A percentile compares a stretch with the other conserved stretches of the same genome.
phyloP scores from a whole-genome alignment of 176 grass and related monocot species.

The Avena eriantha region DNA sequence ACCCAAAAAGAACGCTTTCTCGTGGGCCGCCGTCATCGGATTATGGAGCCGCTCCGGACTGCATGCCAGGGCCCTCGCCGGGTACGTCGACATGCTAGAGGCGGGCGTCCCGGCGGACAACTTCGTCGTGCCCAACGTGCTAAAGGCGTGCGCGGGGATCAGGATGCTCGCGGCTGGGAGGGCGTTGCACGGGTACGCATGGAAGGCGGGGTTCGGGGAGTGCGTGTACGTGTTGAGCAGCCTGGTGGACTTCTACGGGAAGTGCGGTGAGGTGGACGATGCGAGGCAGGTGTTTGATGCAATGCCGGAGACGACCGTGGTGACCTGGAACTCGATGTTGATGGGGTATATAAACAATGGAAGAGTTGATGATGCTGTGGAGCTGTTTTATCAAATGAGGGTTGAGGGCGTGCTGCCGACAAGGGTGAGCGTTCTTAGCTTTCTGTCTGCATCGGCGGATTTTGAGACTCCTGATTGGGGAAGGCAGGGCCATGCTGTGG shows the following conservation, averaged over 20 bases:
- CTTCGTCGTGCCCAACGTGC: slow-evolving; percentile 50
- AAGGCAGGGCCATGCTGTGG: slow-evolving; percentile 65
- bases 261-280: slow-evolving; percentile 40
- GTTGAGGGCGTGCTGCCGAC: slow-evolving; percentile 55
- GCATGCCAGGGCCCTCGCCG: slow-evolving; percentile 37
- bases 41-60: slow-evolving; percentile 42
- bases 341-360: slow-evolving; percentile 67
- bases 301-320: slow-evolving; percentile 66
- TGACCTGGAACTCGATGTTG: slow-evolving; percentile 76
- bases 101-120: slow-evolving; percentile 48
- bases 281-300: slow-evolving; percentile 64
- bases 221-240: slow-evolving; percentile 72
- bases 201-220: slow-evolving; percentile 45
- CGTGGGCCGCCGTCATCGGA: slow-evolving; percentile 49
- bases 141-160: slow-evolving; percentile 50
- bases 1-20: slow-evolving; percentile 43
- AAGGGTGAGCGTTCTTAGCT: slow-evolving; percentile 63
- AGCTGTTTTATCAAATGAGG: slow-evolving; percentile 66
- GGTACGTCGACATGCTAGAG: slow-evolving; percentile 45
- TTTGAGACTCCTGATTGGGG: slow-evolving; percentile 58
- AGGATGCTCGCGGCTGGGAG: slow-evolving; percentile 21
- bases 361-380: slow-evolving; percentile 54
- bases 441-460: slow-evolving; percentile 49
- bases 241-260: slow-evolving; percentile 73
- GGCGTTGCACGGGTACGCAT: slow-evolving; percentile 53